These are phyloP conservation scores for Populus euphratica DNA, from an alignment of 345 rosid species.

Conservation along the genomic window DNA sequence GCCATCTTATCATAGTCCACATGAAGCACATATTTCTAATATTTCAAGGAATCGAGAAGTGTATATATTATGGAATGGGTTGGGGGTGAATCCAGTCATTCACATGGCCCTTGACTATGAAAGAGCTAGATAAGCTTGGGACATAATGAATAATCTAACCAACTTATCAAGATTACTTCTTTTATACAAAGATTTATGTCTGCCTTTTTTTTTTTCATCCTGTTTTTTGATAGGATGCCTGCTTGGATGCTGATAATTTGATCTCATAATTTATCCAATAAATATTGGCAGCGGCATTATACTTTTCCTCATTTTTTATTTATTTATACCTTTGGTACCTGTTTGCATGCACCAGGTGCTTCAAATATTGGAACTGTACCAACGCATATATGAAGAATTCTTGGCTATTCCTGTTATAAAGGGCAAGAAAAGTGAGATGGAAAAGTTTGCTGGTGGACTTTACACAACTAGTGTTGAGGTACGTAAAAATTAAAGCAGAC, in stretches of 20 bases:
- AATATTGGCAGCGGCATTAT: background rate
- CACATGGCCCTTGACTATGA: background rate
- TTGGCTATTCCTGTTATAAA: constrained; percentile 87
- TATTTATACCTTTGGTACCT: background rate
- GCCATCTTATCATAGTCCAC: background rate
- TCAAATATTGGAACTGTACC: constrained; percentile 79
- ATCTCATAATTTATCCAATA: background rate
- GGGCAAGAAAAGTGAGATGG: constrained; percentile 94
- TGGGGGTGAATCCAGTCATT: background rate
- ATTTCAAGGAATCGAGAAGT: background rate
- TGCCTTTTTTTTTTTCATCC: background rate
- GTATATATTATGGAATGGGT: background rate
- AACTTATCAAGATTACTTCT: background rate
- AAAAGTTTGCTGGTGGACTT: constrained; percentile 97
- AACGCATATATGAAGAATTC: constrained; percentile 83
- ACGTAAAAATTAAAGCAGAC: constrained; percentile 2
- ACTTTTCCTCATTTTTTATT: background rate
- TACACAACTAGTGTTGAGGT: constrained; percentile 98
- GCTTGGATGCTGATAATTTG: background rate
- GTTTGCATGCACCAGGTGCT: constrained; percentile 45
- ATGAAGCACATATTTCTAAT: background rate
- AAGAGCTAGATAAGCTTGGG: background rate
- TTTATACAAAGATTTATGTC: background rate
- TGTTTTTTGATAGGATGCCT: background rate
- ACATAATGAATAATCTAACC: background rate